Conservation (phyloP, 139 green algal genomes). For the Volvox reticuliferus region DNA sequence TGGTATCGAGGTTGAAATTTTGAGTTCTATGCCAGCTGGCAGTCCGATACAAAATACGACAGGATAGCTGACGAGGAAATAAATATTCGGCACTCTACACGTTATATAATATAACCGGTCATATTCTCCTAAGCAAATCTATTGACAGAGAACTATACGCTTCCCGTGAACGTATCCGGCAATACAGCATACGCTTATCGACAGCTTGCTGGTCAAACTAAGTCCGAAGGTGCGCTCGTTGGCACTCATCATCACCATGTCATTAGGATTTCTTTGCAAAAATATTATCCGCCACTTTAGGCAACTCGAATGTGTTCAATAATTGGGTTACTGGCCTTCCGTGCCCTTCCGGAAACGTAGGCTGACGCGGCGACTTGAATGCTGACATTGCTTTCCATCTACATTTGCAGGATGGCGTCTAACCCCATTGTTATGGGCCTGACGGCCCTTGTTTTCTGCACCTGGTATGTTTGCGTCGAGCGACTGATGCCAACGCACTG, state of each 20-base stretch:
- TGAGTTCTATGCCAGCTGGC: neutral
- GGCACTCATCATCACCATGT: neutral
- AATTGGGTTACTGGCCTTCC: neutral
- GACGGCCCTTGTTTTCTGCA: constrained; percentile 28
- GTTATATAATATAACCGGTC: neutral
- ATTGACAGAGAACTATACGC: neutral
- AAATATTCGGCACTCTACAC: no score
- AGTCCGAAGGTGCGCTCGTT: neutral
- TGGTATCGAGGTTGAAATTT: neutral
- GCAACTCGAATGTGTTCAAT: neutral
- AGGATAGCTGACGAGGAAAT: neutral
- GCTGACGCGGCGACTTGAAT: neutral
- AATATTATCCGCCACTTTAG: neutral
- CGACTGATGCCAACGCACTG: no score
- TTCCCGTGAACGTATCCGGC: neutral
- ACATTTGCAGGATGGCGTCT: neutral
- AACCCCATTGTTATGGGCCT: constrained; percentile 30
- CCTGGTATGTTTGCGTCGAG: constrained; percentile 20
- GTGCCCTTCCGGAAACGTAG: neutral
- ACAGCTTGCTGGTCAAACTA: constrained; percentile 25
- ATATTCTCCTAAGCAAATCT: neutral
- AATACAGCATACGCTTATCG: neutral
- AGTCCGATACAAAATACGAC: neutral
- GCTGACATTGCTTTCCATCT: neutral
- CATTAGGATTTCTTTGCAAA: neutral